Evolutionary conservation across 139 green algal species (phyloP), one percentile per base, ranked within the genome.

Genomic region (Chlorella vulgaris): DNA sequence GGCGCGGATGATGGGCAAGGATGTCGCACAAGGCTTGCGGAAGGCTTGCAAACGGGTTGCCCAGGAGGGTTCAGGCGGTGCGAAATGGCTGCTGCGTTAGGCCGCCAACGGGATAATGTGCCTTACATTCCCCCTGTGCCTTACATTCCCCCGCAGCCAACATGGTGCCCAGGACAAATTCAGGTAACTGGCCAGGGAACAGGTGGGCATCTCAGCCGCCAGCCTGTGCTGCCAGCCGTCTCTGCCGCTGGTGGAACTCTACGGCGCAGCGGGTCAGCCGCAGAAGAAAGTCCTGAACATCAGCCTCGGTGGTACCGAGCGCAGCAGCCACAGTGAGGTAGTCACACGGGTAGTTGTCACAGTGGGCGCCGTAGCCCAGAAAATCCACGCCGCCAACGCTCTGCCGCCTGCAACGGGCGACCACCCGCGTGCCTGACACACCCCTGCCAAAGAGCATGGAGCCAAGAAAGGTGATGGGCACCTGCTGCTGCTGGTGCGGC

Each of bases 311-410:
- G 13, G 81, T 92, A 19, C 95, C 95, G 15, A 98, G 51, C 3
- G 95, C 94, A 18, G 94, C 95, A 4, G 95, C 95, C 1, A 92
- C 92, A 2, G 92, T 98, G 62, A 98, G 69, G 85, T 98, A 98
- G 35, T 83, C 76, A 40, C 89, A 73, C 0, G 91, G 91, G 77
- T 98, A 98, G 42, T 60, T 69, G 31, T 92, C 81, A 31, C 31
- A 74, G 81, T 95, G 92, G 2, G 88, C 87, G 13, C 95, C 95
- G 66, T 95, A 98, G 35, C 90, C 88, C 5, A 22, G 0, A 68
- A 98, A 98, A 1, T n/a, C 29, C 2, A 93, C 58, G 62, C 94
- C 95, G 19, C 80, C 91, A 26, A 98, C 86, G 13, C 42, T 82
- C 71, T 95, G 85, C 19, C 39, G 43, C 84, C 91, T 91, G 63